Evolutionary conservation across 176 grass and related monocot species (phyloP).

Genomic region (Ampelocalamus luodianensis): DNA sequence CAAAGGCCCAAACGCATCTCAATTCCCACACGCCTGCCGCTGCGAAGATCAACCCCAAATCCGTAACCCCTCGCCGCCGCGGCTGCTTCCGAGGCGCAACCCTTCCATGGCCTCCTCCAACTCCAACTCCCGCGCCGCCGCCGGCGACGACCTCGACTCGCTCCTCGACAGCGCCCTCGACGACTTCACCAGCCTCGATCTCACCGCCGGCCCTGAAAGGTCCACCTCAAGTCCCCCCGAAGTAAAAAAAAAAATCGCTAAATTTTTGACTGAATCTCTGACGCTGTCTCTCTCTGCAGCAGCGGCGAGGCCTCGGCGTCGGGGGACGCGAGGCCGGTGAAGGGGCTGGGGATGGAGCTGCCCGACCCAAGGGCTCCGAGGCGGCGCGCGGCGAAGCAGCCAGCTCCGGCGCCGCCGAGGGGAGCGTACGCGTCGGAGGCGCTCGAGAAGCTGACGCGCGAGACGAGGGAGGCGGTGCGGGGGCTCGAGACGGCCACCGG

Average conservation of each 20-base stretch:
- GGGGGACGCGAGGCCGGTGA: constrained; percentile 41
- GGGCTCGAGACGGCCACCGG: constrained; percentile 83
- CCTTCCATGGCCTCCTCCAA: constrained; percentile 51
- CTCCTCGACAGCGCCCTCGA: constrained; percentile 70
- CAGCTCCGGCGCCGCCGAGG: constrained; percentile 22
- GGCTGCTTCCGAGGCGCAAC: neutral
- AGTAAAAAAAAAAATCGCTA: neutral
- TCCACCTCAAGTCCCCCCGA: neutral
- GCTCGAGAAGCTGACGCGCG: constrained; percentile 86
- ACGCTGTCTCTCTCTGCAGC: neutral
- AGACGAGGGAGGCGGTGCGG: constrained; percentile 84
- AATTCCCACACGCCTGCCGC: neutral
- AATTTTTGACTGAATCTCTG: constrained; percentile 11
- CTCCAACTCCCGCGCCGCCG: constrained; percentile 11
- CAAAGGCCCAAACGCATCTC: neutral
- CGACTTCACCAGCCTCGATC: constrained; percentile 65
- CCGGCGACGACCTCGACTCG: constrained; percentile 53
- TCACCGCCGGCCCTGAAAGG: constrained; percentile 54
- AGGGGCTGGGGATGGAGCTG: constrained; percentile 68
- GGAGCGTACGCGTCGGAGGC: constrained; percentile 76
- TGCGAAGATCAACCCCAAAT: constrained; percentile 9
- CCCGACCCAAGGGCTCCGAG: constrained; percentile 69
- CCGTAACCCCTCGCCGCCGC: neutral
- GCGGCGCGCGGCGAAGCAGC: constrained; percentile 59
- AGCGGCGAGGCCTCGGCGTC: constrained; percentile 40